phyloP scores from a whole-genome alignment of 176 grass and related monocot genomes.

The Metroxylon sagu region DNA sequence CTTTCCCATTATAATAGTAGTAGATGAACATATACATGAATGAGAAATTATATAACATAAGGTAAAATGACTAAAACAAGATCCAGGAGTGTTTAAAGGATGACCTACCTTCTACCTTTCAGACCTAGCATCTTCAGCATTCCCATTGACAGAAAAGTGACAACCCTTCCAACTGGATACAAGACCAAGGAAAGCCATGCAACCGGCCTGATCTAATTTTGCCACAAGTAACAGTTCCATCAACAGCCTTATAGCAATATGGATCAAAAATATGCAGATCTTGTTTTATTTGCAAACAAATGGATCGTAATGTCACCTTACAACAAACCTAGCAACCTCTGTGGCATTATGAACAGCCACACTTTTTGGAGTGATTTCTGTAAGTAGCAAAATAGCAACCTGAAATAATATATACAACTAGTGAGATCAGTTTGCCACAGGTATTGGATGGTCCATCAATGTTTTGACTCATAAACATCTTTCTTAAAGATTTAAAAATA shows the following conservation, averaged over 20 bases:
- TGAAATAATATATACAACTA: slow-evolving; percentile 28
- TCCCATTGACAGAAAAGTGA: slow-evolving; percentile 89
- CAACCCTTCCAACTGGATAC: slow-evolving; percentile 88
- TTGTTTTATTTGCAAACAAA: slow-evolving; percentile 4
- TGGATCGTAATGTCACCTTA: slow-evolving; percentile 47
- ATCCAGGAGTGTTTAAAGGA: background rate
- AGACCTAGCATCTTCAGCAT: slow-evolving; percentile 91
- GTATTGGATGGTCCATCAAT: too few species aligned
- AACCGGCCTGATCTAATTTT: slow-evolving; percentile 70
- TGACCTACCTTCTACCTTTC: slow-evolving; percentile 81
- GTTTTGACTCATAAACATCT: too few species aligned
- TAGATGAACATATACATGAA: background rate
- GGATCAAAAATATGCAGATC: background rate
- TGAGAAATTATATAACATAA: background rate
- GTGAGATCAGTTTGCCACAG: background rate
- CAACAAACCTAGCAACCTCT: slow-evolving; percentile 89
- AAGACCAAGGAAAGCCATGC: slow-evolving; percentile 93
- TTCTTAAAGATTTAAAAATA: too few species aligned
- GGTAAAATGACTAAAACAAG: background rate
- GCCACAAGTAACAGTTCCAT: slow-evolving; percentile 27
- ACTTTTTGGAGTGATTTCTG: slow-evolving; percentile 98
- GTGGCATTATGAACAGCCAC: slow-evolving; percentile 90
- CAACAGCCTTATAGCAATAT: slow-evolving; percentile 6
- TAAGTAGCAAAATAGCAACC: slow-evolving; percentile 87
- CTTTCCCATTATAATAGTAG: too few species aligned